These are phyloP conservation scores for Hypoxylon cercidicola DNA, from an alignment of 495 filamentous ascomycete genomes.

Conservation along the genomic window DNA sequence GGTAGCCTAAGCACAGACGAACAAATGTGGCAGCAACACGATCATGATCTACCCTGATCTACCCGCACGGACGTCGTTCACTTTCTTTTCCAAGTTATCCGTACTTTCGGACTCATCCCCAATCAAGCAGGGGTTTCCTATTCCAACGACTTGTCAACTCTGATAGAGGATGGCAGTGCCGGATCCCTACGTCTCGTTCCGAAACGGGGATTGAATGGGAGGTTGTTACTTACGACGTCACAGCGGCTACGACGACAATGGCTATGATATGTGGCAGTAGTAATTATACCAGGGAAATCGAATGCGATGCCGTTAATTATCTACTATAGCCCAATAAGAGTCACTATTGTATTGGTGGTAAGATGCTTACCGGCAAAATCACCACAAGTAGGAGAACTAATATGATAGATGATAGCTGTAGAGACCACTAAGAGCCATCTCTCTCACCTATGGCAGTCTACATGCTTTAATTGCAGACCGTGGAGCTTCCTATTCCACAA, in stretches of 20 bases:
- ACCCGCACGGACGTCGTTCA: constrained; percentile 24
- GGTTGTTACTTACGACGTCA: constrained; percentile 20
- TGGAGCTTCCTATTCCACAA: constrained; percentile 23
- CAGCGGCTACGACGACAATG: constrained; percentile 29
- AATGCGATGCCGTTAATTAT: constrained; percentile 10
- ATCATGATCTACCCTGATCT: constrained; percentile 37
- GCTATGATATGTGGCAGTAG: constrained; percentile 15
- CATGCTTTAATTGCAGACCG: background rate
- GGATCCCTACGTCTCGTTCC: constrained; percentile 11
- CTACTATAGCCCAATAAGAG: constrained; percentile 11
- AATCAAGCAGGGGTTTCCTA: background rate
- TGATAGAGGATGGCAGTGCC: background rate
- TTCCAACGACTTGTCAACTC: constrained; percentile 22
- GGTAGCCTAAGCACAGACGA: constrained; percentile 18
- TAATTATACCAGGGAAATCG: constrained; percentile 19
- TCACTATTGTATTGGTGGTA: constrained; percentile 32
- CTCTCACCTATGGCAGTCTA: background rate
- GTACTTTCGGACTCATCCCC: constrained; percentile 32
- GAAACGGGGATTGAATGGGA: constrained; percentile 2
- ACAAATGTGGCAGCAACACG: constrained; percentile 8
- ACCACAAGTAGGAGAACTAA: background rate
- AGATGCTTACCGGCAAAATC: constrained; percentile 41
- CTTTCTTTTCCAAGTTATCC: constrained; percentile 23
- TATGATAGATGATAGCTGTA: no score
- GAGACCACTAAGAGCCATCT: no score